A percentile compares a stretch with the other conserved stretches of the same genome.
Conservation (phyloP, 2,329 filamentous ascomycete species). For the Pseudomassariella vexata region DNA sequence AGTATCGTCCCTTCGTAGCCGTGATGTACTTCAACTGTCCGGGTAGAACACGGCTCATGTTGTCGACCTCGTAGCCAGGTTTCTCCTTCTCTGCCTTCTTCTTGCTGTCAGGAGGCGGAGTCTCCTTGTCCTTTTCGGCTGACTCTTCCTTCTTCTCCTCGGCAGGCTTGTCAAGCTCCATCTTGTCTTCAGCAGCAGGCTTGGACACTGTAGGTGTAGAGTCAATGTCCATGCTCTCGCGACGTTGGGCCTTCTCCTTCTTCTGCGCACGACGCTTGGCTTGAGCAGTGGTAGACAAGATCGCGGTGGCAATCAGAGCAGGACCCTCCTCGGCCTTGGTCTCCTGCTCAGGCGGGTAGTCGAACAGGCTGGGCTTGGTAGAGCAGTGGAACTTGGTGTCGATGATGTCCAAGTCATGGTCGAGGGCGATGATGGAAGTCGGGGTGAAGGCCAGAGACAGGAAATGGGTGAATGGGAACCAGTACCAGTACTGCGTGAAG, state of each 20-base stretch:
- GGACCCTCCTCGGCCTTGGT: conserved; percentile 91
- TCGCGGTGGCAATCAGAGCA: conserved; percentile 89
- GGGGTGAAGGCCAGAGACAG: conserved; percentile 93
- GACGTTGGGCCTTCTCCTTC: conserved; percentile 83
- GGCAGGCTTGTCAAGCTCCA: conserved; percentile 65
- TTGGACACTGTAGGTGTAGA: conserved; percentile 63
- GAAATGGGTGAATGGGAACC: conserved; percentile 99
- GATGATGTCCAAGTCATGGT: conserved; percentile 89
- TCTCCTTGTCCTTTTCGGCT: conserved; percentile 13
- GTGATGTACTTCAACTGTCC: conserved; percentile 92
- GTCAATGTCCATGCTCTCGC: conserved; percentile 95
- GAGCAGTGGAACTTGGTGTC: conserved; percentile 95
- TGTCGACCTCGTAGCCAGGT: conserved; percentile 90
- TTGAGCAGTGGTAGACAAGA: conserved; percentile 93
- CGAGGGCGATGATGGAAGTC: conserved; percentile 89
- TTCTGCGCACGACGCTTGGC: conserved; percentile 91
- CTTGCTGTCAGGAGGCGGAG: conserved; percentile 56
- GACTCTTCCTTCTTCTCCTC: conserved; percentile 55
- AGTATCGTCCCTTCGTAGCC: conserved; percentile 85
- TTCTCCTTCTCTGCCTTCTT: conserved; percentile 96
- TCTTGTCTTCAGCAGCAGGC: conserved; percentile 63
- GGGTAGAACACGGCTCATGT: conserved; percentile 93
- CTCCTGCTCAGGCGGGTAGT: conserved; percentile 95
- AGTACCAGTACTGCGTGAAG: conserved; percentile 99
- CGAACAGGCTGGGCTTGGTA: conserved; percentile 89